Base-by-base conservation (phyloP, 148 eudicot genomes). In the Agrostemma githago region DNA sequence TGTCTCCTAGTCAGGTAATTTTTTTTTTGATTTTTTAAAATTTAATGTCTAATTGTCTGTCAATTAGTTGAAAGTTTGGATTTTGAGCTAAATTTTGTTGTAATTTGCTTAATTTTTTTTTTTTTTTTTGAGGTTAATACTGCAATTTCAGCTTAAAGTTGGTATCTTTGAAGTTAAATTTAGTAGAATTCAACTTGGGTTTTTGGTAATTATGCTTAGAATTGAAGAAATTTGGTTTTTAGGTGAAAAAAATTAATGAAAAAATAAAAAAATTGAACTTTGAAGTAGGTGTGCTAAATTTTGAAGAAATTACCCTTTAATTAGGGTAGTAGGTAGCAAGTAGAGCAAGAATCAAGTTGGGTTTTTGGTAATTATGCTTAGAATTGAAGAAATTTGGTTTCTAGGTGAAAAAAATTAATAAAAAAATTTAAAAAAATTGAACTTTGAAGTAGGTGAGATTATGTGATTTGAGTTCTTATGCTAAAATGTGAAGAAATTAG, bases 1-100 rank as follows among this genome's bases (percentile, higher is more conserved):
- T 73, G 81, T 66, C 81, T 60, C 81, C 81, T 59, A 71, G 62
- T 17, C 81, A 73, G 81, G 81, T 78, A 40, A 51, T 51, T 51
- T 26, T 8, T 26, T 16, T 74, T 8, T 71, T 69, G 4, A 44
- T 43, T 66, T 72, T 40, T 16, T 19, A 38, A 2, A 4, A 62
- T 53, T 75, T 71, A 64, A 17, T 41, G 14, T 66, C 26, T 46
- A 44, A 17, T 15, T 11, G 26, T 41, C 41, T 17, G 16, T 41
- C 3, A 43, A 20, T 68, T 75, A 2, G 26, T 40, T 72, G 3
- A 10, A 12, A 34, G 56, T 72, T 56, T 57, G 71, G 66, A 65
- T 73, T 26, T 26, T 78, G 21, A 40, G 73, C 40, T 70, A 70
- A 64, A 46, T 62, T 76, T 12, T 63, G 65, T 42, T 53, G 58